Percentiles rank a stretch among this genome's conserved stretches.
Conservation (phyloP, 2,329 filamentous ascomycete genomes). For the Pseudohalonectria lignicola region DNA sequence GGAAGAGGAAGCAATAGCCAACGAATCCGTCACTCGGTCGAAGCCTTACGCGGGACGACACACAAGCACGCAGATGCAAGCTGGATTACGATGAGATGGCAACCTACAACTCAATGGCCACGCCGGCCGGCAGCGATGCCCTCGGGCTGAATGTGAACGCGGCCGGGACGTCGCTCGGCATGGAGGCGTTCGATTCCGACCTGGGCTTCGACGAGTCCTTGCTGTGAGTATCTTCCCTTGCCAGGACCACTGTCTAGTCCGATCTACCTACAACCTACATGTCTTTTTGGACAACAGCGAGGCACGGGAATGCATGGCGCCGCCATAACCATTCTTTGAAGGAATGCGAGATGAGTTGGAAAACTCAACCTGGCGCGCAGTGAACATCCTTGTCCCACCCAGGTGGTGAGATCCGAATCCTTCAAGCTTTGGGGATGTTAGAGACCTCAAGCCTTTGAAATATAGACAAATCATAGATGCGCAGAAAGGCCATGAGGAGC, state of each 20-base stretch:
- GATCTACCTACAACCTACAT: too few relatives aligned
- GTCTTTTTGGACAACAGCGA: neutral
- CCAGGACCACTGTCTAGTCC: too few relatives aligned
- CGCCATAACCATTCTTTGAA: neutral
- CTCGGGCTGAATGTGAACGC: conserved; percentile 36
- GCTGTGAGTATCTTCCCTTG: conserved; percentile 38
- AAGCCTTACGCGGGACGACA: too few relatives aligned
- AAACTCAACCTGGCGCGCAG: too few relatives aligned
- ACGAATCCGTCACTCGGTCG: too few relatives aligned
- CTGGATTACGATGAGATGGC: conserved; percentile 39
- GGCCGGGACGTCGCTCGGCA: conserved; percentile 25
- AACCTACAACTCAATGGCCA: conserved; percentile 45
- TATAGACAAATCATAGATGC: too few relatives aligned
- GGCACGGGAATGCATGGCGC: neutral
- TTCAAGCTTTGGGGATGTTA: too few relatives aligned
- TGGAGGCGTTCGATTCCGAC: conserved; percentile 41
- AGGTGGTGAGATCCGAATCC: too few relatives aligned
- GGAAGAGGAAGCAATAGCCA: too few relatives aligned
- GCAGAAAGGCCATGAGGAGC: too few relatives aligned
- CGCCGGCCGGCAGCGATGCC: conserved; percentile 28
- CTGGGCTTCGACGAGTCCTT: conserved; percentile 45
- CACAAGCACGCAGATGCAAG: neutral
- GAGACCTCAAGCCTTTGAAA: too few relatives aligned
- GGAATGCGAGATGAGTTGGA: neutral
- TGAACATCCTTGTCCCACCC: too few relatives aligned